Base-by-base conservation (phyloP, 805 yeast species). In the Ascoidea tarda region DNA sequence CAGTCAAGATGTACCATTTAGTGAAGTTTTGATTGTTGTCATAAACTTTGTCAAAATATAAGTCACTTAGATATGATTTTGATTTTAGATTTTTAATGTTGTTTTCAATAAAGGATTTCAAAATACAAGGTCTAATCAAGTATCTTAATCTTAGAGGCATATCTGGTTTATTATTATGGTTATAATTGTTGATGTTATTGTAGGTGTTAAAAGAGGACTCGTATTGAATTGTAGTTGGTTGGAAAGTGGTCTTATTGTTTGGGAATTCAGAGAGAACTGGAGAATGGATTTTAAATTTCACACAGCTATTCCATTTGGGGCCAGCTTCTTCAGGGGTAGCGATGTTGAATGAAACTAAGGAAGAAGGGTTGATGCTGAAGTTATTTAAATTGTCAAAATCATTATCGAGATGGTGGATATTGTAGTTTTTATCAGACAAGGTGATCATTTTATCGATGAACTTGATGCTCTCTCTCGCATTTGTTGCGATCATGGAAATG, bases 301-400 rank as follows among this genome's bases (percentile, higher is more conserved):
- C 2, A 38, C 44, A 38, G 8, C 72, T 85, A 47, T 76, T 81
- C 57, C 88, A 87, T 60, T 66, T 91, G 52, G 91, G 86, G 58
- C 81, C 90, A 6, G 87, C 96, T 0, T 89, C 97, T 0, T 90
- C 86, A 69, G 98, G 98, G 0, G 84, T 87, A 62, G 84, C 95
- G 1, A 73, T 97, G 53, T 69, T 87, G 49, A 82, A 91, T 53
- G 84, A 83, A 55, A 28, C 58, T 48, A 48, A 54, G 6, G 31
- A 45, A 16, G 51, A 50, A n/a, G n/a, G 49, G 38, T 57, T 57
- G 31, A 53, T 51, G 12, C 44, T 47, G 31, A 59, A 50, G 0
- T 53, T 53, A 38, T 50, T 49, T 12, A 28, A 46, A 10, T 60
- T 63, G n/a, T 55, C 58, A 46, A 51, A 33, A 21, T 52, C 54